Percentiles rank a stretch among this genome's conserved stretches.
These are phyloP conservation scores for Paramyrothecium sp. DNA, from an alignment of 2,329 filamentous ascomycete species.

Conservation along the genomic window DNA sequence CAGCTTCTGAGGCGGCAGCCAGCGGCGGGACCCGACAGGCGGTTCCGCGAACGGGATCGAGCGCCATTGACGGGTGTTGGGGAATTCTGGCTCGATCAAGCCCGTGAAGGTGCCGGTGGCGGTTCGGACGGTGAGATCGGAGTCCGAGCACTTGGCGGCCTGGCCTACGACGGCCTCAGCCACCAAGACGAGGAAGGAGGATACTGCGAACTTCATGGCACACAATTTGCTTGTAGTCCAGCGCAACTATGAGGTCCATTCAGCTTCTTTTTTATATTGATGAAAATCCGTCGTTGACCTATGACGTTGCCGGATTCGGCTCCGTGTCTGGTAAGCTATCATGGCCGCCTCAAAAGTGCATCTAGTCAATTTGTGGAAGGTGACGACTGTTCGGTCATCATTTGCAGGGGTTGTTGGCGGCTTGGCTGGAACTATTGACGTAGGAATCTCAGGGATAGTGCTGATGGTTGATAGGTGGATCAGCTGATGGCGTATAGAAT, in stretches of 20 bases:
- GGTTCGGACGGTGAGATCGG: slow-evolving; percentile 23
- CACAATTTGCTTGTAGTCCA: not conserved
- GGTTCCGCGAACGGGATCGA: slow-evolving; percentile 35
- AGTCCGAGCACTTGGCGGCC: not conserved
- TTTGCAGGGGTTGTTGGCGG: too few relatives aligned
- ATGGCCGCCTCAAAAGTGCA: too few relatives aligned
- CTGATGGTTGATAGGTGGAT: too few relatives aligned
- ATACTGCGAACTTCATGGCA: not conserved
- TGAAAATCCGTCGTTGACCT: not conserved
- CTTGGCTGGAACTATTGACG: too few relatives aligned
- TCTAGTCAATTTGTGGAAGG: too few relatives aligned
- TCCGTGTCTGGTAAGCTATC: too few relatives aligned
- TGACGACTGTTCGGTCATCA: too few relatives aligned
- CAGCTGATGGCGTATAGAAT: too few relatives aligned
- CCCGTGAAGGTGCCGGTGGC: slow-evolving; percentile 30
- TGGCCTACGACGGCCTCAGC: not conserved
- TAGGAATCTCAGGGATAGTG: too few relatives aligned
- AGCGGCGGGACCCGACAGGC: slow-evolving; percentile 25
- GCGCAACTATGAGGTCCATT: not conserved
- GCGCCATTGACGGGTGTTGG: slow-evolving; percentile 34
- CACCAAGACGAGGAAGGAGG: not conserved
- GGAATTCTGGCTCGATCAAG: slow-evolving; percentile 25
- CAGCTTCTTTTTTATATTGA: not conserved
- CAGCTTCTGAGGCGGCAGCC: slow-evolving; percentile 23
- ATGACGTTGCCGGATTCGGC: not conserved